Evolutionary conservation across 148 eudicot species (phyloP).

Genomic region (Heliamphora exappendiculata): DNA sequence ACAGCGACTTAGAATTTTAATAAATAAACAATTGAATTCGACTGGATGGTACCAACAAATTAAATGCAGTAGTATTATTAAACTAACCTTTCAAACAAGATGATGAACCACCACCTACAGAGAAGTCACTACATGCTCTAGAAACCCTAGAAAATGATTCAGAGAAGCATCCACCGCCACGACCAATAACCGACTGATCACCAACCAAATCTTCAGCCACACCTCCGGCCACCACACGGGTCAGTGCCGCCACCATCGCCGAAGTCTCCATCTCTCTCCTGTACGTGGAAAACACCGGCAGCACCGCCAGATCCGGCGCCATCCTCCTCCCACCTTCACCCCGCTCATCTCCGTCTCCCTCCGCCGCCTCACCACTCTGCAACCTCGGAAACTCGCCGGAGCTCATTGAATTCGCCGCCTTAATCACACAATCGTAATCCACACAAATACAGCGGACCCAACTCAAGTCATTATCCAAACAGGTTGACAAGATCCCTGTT

Average conservation of each 20-base stretch:
- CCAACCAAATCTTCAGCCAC: background rate
- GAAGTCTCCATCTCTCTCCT: constrained; percentile 54
- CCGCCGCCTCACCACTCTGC: background rate
- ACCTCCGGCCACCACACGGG: constrained; percentile 53
- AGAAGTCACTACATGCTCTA: background rate
- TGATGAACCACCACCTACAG: constrained; percentile 4
- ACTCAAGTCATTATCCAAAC: no score
- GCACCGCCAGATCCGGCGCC: background rate
- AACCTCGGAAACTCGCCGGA: background rate
- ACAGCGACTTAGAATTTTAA: no score
- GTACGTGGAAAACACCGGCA: constrained; percentile 35
- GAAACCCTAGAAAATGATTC: constrained; percentile 7
- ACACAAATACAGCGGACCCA: no score
- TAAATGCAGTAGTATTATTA: no score
- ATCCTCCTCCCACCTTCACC: no score
- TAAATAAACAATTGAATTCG: no score
- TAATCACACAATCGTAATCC: constrained; percentile 10
- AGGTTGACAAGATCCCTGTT: no score
- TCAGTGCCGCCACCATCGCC: constrained; percentile 67
- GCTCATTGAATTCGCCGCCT: constrained; percentile 40
- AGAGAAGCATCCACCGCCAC: background rate
- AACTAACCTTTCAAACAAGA: constrained; percentile 1
- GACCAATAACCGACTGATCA: background rate
- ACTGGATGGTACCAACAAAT: no score
- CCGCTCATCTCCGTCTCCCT: constrained; percentile 10